These are phyloP conservation scores for Fusarium siculi DNA, from an alignment of 2,329 filamentous ascomycete species.

Conservation along the genomic window DNA sequence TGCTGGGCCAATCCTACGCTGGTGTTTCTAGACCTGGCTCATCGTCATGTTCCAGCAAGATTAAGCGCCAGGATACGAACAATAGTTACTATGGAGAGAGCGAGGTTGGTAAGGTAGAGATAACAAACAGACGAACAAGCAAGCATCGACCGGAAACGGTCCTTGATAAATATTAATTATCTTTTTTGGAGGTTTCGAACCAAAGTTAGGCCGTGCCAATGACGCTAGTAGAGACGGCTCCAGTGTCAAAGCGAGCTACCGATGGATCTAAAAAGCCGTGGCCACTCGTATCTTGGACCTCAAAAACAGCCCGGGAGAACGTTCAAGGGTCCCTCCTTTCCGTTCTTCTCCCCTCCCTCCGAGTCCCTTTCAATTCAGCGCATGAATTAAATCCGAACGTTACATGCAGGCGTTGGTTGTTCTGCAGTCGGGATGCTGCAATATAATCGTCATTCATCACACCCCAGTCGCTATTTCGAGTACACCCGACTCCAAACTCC, in stretches of 20 bases:
- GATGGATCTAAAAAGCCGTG: conserved; percentile 22
- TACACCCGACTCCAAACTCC: conserved; percentile 8
- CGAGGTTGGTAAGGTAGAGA: conserved; percentile 1
- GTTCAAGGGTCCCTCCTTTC: conserved; percentile 15
- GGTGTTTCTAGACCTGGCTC: conserved; percentile 33
- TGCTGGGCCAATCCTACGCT: conserved; percentile 42
- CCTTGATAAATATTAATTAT: conserved; percentile 12
- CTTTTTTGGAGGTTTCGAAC: conserved; percentile 15
- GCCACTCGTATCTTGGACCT: conserved; percentile 35
- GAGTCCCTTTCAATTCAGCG: neutral
- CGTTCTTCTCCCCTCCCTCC: neutral
- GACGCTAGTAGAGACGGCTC: conserved; percentile 16
- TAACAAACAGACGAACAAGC: neutral
- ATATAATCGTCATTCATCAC: conserved; percentile 32
- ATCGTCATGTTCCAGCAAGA: conserved; percentile 34
- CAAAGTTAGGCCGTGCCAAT: conserved; percentile 12
- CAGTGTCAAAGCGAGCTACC: conserved; percentile 32
- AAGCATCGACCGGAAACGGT: conserved; percentile 30
- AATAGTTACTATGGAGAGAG: neutral
- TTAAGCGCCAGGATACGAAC: conserved; percentile 41
- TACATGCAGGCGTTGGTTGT: conserved; percentile 28
- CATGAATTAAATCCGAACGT: conserved; percentile 9
- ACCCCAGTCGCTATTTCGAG: conserved; percentile 17
- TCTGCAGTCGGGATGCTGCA: conserved; percentile 27
- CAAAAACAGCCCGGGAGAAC: conserved; percentile 14